Evolutionary conservation across 805 yeast genomes (phyloP), one percentile per base, ranked within the genome.

Genomic region (Candida loeiensis): DNA sequence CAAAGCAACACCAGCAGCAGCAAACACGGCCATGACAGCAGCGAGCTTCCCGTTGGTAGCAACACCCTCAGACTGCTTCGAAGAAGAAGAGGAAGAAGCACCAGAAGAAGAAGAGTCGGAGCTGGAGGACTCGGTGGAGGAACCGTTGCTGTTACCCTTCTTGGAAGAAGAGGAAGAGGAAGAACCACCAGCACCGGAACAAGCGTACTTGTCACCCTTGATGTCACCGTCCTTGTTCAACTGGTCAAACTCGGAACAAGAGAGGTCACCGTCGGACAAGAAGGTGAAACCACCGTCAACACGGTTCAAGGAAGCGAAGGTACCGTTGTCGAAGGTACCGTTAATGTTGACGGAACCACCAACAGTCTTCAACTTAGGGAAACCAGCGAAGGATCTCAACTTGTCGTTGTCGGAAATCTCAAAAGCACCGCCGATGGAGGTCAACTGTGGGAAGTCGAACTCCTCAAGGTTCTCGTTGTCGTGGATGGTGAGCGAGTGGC

Each of bases 251-350:
- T 75, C 71, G 47, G 74, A 63, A 80, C 99, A 93, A 69, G 88
- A 80, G 69, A 87, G 80, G 57, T 84, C 82, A 61, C 86, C 84
- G 40, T 53, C 54, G 45, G 96, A 76, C 62, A 82, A 83, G 59
- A 93, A 75, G 59, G 71, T 70, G 70, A 90, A 95, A 66, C 95
- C 96, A 79, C 99, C 99, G 63, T 79, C 79, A 56, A 93, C 95
- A 58, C 83, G 77, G 55, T 66, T 72, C 64, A 93, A 79, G 25
- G 77, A 57, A 50, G 82, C 79, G 63, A 93, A 77, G 46, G 88
- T 70, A 59, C 93, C 93, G 58, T 80, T 77, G 63, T 80, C 73
- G 69, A 88, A 87, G 67, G 76, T 71, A 75, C 99, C 99, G 50
- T 65, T 67, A 50, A 91, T 68, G 61, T 73, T 74, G 51, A 91